A percentile compares a stretch with the other conserved stretches of the same genome.
These are phyloP conservation scores for Hordeum marinum DNA, from an alignment of 176 grass and related monocot species.

Conservation along the genomic window DNA sequence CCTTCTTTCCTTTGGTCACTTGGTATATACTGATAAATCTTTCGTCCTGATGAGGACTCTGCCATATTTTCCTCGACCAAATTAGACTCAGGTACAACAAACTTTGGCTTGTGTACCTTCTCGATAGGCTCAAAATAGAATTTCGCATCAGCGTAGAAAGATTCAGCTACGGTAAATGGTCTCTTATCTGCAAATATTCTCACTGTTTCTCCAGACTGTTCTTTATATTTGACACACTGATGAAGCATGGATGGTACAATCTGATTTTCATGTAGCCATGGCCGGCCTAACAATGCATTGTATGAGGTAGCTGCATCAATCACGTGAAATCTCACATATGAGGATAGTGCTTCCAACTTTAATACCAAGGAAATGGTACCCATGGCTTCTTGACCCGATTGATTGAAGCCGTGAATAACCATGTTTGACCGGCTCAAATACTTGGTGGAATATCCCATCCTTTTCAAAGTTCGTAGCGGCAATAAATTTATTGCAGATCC, in stretches of 20 bases:
- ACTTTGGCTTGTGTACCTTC: not conserved
- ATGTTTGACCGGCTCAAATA: not conserved
- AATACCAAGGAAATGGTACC: not conserved
- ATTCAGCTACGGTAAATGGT: not conserved
- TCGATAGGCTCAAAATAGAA: not conserved
- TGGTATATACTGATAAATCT: not conserved
- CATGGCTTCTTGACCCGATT: not conserved
- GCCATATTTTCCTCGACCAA: fast-evolving
- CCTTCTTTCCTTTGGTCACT: not conserved
- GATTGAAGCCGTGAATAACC: not conserved
- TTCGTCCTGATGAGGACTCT: not conserved
- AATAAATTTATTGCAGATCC: not conserved
- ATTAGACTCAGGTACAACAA: not conserved
- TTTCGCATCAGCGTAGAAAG: not conserved
- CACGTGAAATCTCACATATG: not conserved
- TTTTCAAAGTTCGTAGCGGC: not conserved
- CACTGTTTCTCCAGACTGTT: too few relatives aligned
- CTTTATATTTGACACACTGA: too few relatives aligned
- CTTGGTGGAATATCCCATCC: not conserved
- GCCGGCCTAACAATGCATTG: not conserved
- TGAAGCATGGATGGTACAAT: too few relatives aligned
- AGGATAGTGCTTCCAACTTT: not conserved
- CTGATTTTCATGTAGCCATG: not conserved
- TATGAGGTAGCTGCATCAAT: not conserved
- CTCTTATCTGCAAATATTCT: too few relatives aligned